Evolutionary conservation across 768 basidiomycete species (phyloP).

Genomic region (Fistulinella prunicolor): DNA sequence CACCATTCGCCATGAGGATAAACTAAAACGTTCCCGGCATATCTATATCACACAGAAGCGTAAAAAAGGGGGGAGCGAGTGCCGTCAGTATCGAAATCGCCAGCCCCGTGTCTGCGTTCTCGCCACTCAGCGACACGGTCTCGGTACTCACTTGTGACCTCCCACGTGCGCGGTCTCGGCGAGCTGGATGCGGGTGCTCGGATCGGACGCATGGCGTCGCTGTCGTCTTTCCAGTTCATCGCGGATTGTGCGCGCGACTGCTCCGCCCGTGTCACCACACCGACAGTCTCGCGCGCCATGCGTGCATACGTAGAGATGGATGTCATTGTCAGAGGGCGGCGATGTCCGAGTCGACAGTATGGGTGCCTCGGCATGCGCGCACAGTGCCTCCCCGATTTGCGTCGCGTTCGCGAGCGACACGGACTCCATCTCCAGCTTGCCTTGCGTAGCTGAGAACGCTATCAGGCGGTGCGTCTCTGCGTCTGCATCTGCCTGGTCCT

Average conservation of each 20-base stretch:
- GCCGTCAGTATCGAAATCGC: conserved; percentile 3
- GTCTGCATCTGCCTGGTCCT: conserved; percentile 4
- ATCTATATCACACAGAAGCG: conserved; percentile 35
- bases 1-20: conserved; percentile 76
- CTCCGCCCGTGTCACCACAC: conserved; percentile 64
- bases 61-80: too few relatives aligned
- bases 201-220: conserved; percentile 24
- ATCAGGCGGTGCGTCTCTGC: conserved; percentile 38
- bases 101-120: not conserved
- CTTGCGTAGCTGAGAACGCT: conserved; percentile 48
- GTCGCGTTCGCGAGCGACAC: conserved; percentile 51
- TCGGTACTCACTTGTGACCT: conserved; percentile 73
- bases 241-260: conserved; percentile 51
- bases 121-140: too few relatives aligned
- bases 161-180: conserved; percentile 78
- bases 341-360: conserved; percentile 10
- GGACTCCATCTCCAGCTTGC: conserved; percentile 47
- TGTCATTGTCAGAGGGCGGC: conserved; percentile 16
- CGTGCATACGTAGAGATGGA: conserved; percentile 70
- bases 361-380: conserved; percentile 32
- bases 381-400: conserved; percentile 37
- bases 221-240: conserved; percentile 47
- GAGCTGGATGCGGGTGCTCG: conserved; percentile 40
- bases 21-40: conserved; percentile 66
- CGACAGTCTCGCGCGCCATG: conserved; percentile 78